A percentile compares a stretch with the other conserved stretches of the same genome.
Evolutionary conservation across 2,329 filamentous ascomycete species (phyloP).

Genomic region (Lasiodiplodia theobromae): DNA sequence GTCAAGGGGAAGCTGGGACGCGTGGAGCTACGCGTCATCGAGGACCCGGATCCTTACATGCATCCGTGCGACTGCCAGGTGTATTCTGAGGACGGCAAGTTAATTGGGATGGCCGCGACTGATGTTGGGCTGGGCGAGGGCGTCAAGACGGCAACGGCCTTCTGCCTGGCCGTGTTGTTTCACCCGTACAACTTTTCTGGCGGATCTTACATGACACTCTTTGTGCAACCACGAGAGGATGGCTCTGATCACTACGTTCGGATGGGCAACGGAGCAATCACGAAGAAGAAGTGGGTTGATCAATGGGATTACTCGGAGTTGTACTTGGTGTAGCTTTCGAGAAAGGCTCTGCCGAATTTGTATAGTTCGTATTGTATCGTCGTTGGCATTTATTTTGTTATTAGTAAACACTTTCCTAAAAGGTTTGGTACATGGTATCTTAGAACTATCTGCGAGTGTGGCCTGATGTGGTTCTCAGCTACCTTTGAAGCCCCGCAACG

Average conservation of each 20-base stretch:
- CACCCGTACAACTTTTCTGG: neutral
- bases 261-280: neutral
- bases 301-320: neutral
- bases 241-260: neutral
- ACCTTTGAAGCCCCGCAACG: no score
- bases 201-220: constrained; percentile 1
- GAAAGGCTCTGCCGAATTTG: neutral
- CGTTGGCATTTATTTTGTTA: no score
- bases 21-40: constrained; percentile 11
- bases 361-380: no score
- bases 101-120: neutral
- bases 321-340: neutral
- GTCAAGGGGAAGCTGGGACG: constrained; percentile 3
- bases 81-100: neutral
- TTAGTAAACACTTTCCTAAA: no score
- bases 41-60: constrained; percentile 9
- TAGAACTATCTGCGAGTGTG: no score
- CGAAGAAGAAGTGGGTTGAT: neutral
- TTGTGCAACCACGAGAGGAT: neutral
- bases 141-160: neutral
- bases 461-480: no score
- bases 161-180: constrained; percentile 4
- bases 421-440: no score
- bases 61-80: constrained; percentile 14
- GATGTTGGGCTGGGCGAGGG: constrained; percentile 6